Evolutionary conservation across 1,284 basidiomycete genomes (phyloP).

Genomic region (Coniophora puteana): DNA sequence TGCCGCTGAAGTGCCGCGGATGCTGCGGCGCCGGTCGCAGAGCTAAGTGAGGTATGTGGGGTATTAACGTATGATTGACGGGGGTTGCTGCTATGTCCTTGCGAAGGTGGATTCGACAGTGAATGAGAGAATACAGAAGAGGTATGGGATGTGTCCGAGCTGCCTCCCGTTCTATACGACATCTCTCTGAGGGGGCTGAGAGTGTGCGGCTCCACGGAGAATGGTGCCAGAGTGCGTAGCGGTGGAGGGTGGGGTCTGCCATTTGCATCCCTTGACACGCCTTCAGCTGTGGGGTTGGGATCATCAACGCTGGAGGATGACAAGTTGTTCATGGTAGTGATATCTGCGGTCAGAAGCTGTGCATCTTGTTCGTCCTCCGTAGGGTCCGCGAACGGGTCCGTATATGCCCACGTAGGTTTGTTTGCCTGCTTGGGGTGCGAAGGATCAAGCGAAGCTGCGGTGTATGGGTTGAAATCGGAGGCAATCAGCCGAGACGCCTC

Average conservation of each 20-base stretch:
- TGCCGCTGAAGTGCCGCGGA: constrained; percentile 9
- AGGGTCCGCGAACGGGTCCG: constrained; percentile 25
- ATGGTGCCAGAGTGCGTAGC: constrained; percentile 21
- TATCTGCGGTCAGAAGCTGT: constrained; percentile 11
- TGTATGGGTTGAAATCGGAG: constrained; percentile 12
- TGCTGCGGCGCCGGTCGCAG: constrained; percentile 7
- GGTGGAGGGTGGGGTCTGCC: constrained; percentile 35
- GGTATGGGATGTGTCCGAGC: too few relatives aligned
- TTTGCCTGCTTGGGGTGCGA: too few relatives aligned
- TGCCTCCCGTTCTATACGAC: too few relatives aligned
- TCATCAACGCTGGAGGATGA: too few relatives aligned
- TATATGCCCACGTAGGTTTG: constrained; percentile 22
- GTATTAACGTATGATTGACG: too few relatives aligned
- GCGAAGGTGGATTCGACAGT: constrained; percentile 21
- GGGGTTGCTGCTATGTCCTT: constrained; percentile 4
- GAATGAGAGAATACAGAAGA: constrained; percentile 21
- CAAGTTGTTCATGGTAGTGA: too few relatives aligned
- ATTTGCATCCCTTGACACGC: too few relatives aligned
- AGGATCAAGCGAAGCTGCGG: constrained; percentile 2
- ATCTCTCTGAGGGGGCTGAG: constrained; percentile 25
- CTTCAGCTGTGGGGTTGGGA: too few relatives aligned
- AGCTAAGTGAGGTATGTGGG: constrained; percentile 12
- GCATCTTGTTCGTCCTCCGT: constrained; percentile 18
- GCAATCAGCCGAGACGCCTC: constrained; percentile 21
- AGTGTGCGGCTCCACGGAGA: constrained; percentile 22